Conservation (phyloP, 768 basidiomycete genomes). For the Leccinum disarticulatum region DNA sequence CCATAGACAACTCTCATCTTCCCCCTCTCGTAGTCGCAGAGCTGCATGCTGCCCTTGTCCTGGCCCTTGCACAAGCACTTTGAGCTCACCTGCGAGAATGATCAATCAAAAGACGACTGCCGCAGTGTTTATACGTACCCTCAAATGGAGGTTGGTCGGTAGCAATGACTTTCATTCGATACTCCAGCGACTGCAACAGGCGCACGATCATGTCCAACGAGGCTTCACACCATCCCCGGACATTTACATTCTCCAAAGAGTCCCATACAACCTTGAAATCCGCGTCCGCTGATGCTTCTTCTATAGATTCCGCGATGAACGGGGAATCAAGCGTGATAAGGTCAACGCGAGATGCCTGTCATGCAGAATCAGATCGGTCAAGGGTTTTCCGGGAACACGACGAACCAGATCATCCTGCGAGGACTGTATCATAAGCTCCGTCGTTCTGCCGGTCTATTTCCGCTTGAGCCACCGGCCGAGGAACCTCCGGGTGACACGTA, state of each 20-base stretch:
- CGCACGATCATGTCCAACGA: conserved; percentile 55
- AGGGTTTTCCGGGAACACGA: not conserved
- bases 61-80: conserved; percentile 47
- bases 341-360: conserved; percentile 44
- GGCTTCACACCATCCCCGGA: conserved; percentile 70
- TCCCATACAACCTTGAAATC: conserved; percentile 64
- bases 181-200: conserved; percentile 49
- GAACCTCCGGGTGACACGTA: conserved; percentile 7
- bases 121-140: conserved; percentile 40
- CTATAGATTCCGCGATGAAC: conserved; percentile 50
- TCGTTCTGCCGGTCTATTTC: conserved; percentile 12
- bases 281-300: conserved; percentile 14
- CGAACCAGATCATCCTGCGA: conserved; percentile 25
- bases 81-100: conserved; percentile 56
- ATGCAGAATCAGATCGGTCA: conserved; percentile 13
- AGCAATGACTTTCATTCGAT: conserved; percentile 49
- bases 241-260: conserved; percentile 40
- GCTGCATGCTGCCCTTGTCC: conserved; percentile 31
- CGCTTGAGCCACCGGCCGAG: conserved; percentile 4
- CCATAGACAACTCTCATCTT: conserved; percentile 75
- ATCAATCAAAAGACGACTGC: not conserved
- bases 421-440: not conserved
- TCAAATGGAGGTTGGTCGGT: conserved; percentile 57
- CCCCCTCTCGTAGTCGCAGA: conserved; percentile 59
- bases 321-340: conserved; percentile 77